These are phyloP conservation scores for Colletotrichum sp. DNA, from an alignment of 2,329 filamentous ascomycete species.

Conservation along the genomic window DNA sequence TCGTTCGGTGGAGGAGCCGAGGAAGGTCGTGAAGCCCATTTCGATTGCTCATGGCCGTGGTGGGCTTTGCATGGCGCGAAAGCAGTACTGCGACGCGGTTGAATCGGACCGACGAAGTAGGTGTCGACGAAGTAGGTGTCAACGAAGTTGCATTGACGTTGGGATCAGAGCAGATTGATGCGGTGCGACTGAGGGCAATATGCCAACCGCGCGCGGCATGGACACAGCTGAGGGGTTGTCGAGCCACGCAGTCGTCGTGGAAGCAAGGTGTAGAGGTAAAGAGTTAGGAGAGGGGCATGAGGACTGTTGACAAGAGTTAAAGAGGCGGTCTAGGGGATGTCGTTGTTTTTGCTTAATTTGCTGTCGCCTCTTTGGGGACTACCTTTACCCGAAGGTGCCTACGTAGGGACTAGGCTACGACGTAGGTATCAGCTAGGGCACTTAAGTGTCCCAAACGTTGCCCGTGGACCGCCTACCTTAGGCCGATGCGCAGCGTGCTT, in stretches of 20 bases:
- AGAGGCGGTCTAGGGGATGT: not conserved
- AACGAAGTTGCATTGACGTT: not conserved
- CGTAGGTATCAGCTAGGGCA: not conserved
- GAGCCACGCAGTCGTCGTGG: not conserved
- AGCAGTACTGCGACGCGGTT: not conserved
- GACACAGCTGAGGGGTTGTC: not conserved
- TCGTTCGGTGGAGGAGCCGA: slow-evolving; percentile 21
- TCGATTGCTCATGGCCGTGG: slow-evolving; percentile 17
- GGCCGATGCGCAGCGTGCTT: not conserved
- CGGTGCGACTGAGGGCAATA: not conserved
- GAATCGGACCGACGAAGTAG: not conserved
- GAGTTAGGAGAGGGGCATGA: not conserved
- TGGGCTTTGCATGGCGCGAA: slow-evolving; percentile 1
- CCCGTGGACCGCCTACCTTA: too few species aligned
- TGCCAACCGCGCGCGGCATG: not conserved
- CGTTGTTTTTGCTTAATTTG: not conserved
- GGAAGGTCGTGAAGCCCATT: slow-evolving; percentile 22
- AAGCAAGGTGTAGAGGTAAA: not conserved
- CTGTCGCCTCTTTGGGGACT: not conserved
- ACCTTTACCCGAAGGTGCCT: not conserved
- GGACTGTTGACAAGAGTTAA: not conserved
- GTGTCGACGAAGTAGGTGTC: not conserved
- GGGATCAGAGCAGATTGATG: not conserved
- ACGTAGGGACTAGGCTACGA: not conserved
- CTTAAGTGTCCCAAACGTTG: not conserved